A percentile compares a stretch with the other conserved stretches of the same genome.
Evolutionary conservation across 2,329 filamentous ascomycete genomes (phyloP).

Genomic region (Hansfordia pulvinata): DNA sequence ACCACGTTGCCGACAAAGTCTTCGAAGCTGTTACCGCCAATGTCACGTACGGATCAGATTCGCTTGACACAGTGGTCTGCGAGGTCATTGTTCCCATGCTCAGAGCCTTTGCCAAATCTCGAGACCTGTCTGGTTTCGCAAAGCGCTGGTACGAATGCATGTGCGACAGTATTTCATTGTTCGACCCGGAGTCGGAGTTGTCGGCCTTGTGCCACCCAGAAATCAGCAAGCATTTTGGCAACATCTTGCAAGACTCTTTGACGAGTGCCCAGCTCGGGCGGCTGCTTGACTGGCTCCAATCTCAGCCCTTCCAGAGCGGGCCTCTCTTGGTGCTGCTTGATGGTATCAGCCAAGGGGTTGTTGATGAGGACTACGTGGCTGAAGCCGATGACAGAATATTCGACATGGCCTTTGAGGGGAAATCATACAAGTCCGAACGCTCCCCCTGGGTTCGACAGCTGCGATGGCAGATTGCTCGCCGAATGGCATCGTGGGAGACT

Average conservation of each 20-base stretch:
- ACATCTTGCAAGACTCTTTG: slow-evolving; percentile 20
- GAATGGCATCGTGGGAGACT: slow-evolving; percentile 12
- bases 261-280: slow-evolving; percentile 21
- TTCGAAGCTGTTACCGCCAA: slow-evolving; percentile 16
- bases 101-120: slow-evolving; percentile 22
- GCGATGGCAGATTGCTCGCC: slow-evolving; percentile 15
- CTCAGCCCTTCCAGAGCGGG: slow-evolving; percentile 9
- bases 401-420: slow-evolving; percentile 15
- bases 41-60: slow-evolving; percentile 7
- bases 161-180: slow-evolving; percentile 5
- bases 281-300: slow-evolving; percentile 19
- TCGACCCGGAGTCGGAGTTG: slow-evolving; percentile 4
- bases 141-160: slow-evolving; percentile 20
- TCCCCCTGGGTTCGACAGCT: slow-evolving; percentile 11
- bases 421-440: slow-evolving; percentile 6
- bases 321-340: slow-evolving; percentile 21
- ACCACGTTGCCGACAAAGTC: slow-evolving; percentile 15
- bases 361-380: slow-evolving; percentile 17
- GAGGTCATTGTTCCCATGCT: slow-evolving; percentile 23
- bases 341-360: slow-evolving; percentile 21
- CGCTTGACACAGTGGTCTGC: slow-evolving; percentile 14
- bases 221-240: slow-evolving; percentile 12
- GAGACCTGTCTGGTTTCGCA: slow-evolving; percentile 24
- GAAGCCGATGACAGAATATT: slow-evolving; percentile 17
- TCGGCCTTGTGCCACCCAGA: slow-evolving; percentile 13